Base-by-base conservation (phyloP, 805 yeast species). In the Candida railenensis region DNA sequence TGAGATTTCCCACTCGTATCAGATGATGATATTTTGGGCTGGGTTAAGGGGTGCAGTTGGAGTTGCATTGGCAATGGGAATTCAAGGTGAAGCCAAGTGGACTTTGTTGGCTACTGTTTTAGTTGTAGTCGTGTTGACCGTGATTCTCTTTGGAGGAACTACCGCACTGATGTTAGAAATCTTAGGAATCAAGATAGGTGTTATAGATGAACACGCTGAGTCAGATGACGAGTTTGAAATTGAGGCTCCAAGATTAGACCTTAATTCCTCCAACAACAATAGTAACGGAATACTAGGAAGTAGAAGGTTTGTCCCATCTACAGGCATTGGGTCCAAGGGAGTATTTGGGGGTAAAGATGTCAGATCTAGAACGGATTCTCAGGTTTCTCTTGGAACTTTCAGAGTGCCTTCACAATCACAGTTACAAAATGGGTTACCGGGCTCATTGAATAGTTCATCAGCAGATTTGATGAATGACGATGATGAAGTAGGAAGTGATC, bases 1-100 rank as follows among this genome's bases (percentile, higher is more conserved):
- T 57, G 98, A 92, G 67, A 90, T 94, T 51, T 94, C 96, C 21
- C 92, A 89, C 58, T 89, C 86, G 50, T 94, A 94, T 66, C 99
- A 94, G 69, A 89, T 90, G 88, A 94, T 94, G 99, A 89, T 92
- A 43, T 94, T 94, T 65, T 94, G 99, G 99, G 99, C 99, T 2
- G 99, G 99, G 3, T 74, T 94, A 47, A 78, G 99, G 61, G 99
- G 99, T 49, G 99, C 99, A 0, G 99, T 94, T 32, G 99, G 99
- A 53, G 99, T 94, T 3, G 99, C 99, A 0, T 77, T 94, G 58
- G 99, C 99, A 0, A 89, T 95, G 83, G 99, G 99, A 12, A 72
- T 94, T 36, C 96, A 89, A 67, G 99, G 98, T 50, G 97, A 92
- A 59, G 83, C 88, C 46, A 92, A 91, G 53, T 83, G 85, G 61